These are phyloP conservation scores for Diophrys sp. DNA, from an alignment of 73 alveolate genomes.

Conservation along the genomic window DNA sequence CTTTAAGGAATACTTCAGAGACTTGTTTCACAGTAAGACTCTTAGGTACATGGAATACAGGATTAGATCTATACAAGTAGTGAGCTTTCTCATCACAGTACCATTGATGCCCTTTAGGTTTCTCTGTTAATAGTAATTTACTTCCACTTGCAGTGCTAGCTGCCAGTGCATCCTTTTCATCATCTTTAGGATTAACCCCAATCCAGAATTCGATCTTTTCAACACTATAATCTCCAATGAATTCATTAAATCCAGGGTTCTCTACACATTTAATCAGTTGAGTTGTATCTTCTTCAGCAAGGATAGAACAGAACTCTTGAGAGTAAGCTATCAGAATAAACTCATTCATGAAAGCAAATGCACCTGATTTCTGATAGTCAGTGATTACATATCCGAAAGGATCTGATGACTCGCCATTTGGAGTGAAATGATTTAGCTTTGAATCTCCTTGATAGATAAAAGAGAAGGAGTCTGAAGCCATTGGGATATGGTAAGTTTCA, in stretches of 20 bases:
- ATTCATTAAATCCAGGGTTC: not conserved
- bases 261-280: not conserved
- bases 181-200: not conserved
- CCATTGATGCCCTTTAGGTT: conserved; percentile 30
- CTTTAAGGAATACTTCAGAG: conserved; percentile 19
- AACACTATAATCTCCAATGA: not conserved
- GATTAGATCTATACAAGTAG: conserved; percentile 26
- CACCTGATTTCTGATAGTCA: conserved; percentile 49
- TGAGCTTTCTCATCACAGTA: not conserved
- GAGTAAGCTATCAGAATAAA: conserved; percentile 32
- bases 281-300: conserved; percentile 1
- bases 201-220: conserved; percentile 32
- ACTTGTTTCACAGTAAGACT: conserved; percentile 8
- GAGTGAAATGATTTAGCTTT: conserved; percentile 12
- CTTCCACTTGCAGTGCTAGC: not conserved
- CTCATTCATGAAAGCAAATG: conserved; percentile 32
- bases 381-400: conserved; percentile 14
- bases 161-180: not conserved
- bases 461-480: conserved; percentile 31
- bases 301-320: conserved; percentile 21
- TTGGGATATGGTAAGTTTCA: conserved; percentile 14
- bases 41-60: conserved; percentile 36
- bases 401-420: not conserved
- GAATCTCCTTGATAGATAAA: conserved; percentile 29
- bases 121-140: not conserved